Evolutionary conservation across 768 basidiomycete species (phyloP), one percentile per base, ranked within the genome.

Genomic region (Boletus tomentosulus): DNA sequence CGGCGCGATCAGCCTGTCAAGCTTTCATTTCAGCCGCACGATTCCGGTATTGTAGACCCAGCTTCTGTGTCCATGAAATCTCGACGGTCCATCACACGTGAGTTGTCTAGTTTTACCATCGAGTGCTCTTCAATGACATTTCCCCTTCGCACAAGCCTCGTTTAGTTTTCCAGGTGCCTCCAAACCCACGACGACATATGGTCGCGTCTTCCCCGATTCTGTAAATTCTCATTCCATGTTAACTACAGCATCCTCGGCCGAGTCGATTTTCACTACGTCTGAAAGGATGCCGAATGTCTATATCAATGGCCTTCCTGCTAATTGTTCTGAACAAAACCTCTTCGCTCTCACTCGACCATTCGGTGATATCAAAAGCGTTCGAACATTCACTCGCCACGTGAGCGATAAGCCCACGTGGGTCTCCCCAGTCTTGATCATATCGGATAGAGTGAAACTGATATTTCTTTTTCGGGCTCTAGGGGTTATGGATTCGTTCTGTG

Each of bases 251-350:
- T 50, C 60, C 6, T 62, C 58, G 30, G 54, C 54, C 3, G 63
- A 62, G 41, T 53, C 50, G 3, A 35, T 59, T 33, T 48, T 54
- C 1, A 12, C 54, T 16, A 53, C 48, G 12, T 61, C 61, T 45
- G 56, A 64, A 39, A 63, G 60, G 24, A 83, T 87, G 1, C 87
- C 90, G 1, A 92, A 92, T 61, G 86, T 92, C 0, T 92, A 92
- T 66, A 91, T 92, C 72, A 92, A 92, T 62, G 90, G 90, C 12
- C 78, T 93, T 15, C 89, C 89, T 3, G 86, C 89, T 5, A 83
- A 90, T 70, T 92, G 81, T 62, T 84, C 88, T 0, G 90, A 92
- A 62, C 89, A 89, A 55, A 80, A 89, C 56, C 75, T 93, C 39
- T 84, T 84, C 60, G 81, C 81, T 28, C 81, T 93, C 50, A 78